Percentiles rank a stretch among this genome's conserved stretches.
Conservation (phyloP, 257 asterid genomes). For the Asclepias syriaca region DNA sequence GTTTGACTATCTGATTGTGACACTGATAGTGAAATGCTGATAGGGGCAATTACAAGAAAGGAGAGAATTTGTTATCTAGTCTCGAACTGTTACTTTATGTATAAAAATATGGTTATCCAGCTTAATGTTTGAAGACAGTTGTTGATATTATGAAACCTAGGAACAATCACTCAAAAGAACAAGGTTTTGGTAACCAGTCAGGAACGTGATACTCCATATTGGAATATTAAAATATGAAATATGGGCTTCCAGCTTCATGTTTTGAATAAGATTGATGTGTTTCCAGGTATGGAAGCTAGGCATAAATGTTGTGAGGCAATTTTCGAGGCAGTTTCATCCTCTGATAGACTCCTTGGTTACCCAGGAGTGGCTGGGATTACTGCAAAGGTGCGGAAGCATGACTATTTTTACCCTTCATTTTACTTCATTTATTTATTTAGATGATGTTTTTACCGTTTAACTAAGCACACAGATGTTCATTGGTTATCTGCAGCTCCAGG, state of each 20-base stretch:
- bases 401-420: not conserved
- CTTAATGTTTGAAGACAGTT: not conserved
- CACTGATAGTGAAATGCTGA: not conserved
- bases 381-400: constrained; percentile 49
- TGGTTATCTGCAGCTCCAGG: constrained; percentile 54
- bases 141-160: not conserved
- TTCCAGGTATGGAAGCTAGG: constrained; percentile 93
- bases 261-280: constrained; percentile 6
- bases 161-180: not conserved
- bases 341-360: constrained; percentile 50
- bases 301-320: constrained; percentile 83
- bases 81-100: not conserved
- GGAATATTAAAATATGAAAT: not conserved
- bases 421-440: not conserved
- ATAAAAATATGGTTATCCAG: not conserved
- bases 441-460: not conserved
- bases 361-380: constrained; percentile 44
- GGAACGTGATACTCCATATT: not conserved
- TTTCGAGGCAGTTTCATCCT: constrained; percentile 43
- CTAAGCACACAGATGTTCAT: not conserved
- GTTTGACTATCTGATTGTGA: constrained; percentile 6
- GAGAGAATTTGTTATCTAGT: not conserved
- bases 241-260: not conserved
- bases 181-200: not conserved
- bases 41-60: not conserved